Evolutionary conservation across 2,329 filamentous ascomycete species (phyloP).

Genomic region (Botryotinia calthae): DNA sequence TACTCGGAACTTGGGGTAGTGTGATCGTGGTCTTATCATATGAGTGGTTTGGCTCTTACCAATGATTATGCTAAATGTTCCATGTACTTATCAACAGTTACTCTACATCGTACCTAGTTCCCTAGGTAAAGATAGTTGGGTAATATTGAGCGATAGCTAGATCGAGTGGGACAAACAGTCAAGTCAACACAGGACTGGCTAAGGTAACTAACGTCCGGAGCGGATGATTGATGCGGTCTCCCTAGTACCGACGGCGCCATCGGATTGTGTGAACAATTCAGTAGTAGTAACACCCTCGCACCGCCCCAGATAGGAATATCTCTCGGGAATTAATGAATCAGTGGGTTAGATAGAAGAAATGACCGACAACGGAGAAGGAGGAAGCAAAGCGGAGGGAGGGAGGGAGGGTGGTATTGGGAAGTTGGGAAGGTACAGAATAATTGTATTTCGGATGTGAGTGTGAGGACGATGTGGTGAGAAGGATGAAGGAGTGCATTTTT

Average conservation of each 20-base stretch:
- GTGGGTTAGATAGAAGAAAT: not conserved
- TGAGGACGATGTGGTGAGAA: not conserved
- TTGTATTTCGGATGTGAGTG: not conserved
- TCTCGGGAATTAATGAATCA: not conserved
- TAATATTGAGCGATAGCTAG: not conserved
- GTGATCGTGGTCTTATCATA: too few species aligned
- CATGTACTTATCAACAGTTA: not conserved
- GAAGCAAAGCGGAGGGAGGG: not conserved
- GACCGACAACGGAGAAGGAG: not conserved
- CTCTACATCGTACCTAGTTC: not conserved
- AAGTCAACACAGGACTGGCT: not conserved
- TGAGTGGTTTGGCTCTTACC: too few species aligned
- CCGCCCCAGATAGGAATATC: not conserved
- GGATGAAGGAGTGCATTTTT: not conserved
- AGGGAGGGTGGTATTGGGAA: not conserved
- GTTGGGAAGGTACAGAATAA: not conserved
- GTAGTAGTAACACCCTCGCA: not conserved
- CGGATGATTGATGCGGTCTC: not conserved
- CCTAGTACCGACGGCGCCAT: not conserved
- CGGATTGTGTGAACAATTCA: not conserved
- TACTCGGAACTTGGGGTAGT: too few species aligned
- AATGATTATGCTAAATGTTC: not conserved
- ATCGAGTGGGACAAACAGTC: not conserved
- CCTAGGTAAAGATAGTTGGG: not conserved
- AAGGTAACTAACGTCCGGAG: not conserved